A percentile compares a stretch with the other conserved stretches of the same genome.
Evolutionary conservation across 495 filamentous ascomycete species (phyloP).

Genomic region (Aspergillus nidulans): DNA sequence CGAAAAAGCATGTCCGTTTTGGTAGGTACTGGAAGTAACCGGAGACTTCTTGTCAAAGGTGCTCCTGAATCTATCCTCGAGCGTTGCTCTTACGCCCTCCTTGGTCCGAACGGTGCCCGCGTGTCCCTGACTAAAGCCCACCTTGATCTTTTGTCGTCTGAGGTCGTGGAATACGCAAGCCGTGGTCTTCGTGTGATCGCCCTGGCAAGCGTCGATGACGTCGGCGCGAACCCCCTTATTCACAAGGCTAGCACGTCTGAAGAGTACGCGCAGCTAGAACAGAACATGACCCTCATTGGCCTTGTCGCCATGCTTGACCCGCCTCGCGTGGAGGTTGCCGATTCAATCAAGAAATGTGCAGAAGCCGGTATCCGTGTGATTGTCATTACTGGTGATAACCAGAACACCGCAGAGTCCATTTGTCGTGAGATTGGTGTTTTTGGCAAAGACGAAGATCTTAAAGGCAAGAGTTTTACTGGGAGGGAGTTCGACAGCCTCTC

Average conservation of each 20-base stretch:
- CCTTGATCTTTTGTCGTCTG: slow-evolving; percentile 60
- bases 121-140: slow-evolving; percentile 66
- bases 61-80: slow-evolving; percentile 92
- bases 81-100: slow-evolving; percentile 74
- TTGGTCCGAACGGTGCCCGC: slow-evolving; percentile 70
- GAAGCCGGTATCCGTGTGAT: slow-evolving; percentile 94
- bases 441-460: slow-evolving; percentile 71
- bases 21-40: slow-evolving; percentile 58
- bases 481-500: slow-evolving; percentile 87
- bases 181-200: slow-evolving; percentile 93
- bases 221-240: slow-evolving; percentile 63
- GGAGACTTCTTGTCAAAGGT: slow-evolving; percentile 92
- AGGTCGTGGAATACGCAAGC: slow-evolving; percentile 87
- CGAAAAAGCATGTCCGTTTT: slow-evolving; percentile 99
- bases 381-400: slow-evolving; percentile 97
- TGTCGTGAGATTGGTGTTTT: slow-evolving; percentile 97
- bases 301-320: slow-evolving; percentile 97
- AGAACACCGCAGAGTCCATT: slow-evolving; percentile 94
- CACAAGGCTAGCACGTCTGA: slow-evolving; percentile 71
- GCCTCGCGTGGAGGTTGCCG: slow-evolving; percentile 87
- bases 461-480: slow-evolving; percentile 91
- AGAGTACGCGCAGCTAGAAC: slow-evolving; percentile 83
- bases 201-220: slow-evolving; percentile 72
- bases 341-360: slow-evolving; percentile 81
- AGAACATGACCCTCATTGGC: slow-evolving; percentile 88